Evolutionary conservation across 768 basidiomycete genomes (phyloP).

Genomic region (Artomyces pyxidatus): DNA sequence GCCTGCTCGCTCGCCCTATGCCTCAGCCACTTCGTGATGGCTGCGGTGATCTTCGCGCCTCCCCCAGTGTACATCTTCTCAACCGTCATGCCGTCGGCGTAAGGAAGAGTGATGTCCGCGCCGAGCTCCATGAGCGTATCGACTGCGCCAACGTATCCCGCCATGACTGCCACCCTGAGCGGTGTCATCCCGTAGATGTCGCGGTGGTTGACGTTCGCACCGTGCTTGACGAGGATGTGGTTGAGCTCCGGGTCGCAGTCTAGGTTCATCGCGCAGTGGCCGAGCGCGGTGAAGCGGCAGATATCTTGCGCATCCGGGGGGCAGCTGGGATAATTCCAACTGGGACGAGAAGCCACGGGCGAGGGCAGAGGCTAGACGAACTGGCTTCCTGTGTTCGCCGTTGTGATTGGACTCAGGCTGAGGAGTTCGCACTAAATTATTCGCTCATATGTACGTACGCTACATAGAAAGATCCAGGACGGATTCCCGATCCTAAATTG

Average conservation of each 20-base stretch:
- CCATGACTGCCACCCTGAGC: constrained; percentile 26
- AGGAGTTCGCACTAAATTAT: no score
- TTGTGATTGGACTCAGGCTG: no score
- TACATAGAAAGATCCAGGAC: no score
- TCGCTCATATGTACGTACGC: no score
- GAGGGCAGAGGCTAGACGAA: no score
- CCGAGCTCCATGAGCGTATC: constrained; percentile 42
- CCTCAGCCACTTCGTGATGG: constrained; percentile 37
- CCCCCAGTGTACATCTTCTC: constrained; percentile 20
- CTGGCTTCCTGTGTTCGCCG: no score
- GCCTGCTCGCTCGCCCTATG: constrained; percentile 36
- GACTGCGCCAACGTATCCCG: constrained; percentile 15
- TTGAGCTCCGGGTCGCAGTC: constrained; percentile 24
- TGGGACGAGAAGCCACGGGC: no score
- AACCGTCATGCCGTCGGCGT: constrained; percentile 32
- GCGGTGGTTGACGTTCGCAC: constrained; percentile 41
- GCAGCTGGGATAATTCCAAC: no score
- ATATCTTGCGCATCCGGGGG: constrained; percentile 38
- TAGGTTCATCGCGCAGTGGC: constrained; percentile 32
- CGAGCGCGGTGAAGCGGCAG: constrained; percentile 34
- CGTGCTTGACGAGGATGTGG: constrained; percentile 32
- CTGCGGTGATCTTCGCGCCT: constrained; percentile 38
- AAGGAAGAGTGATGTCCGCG: constrained; percentile 34
- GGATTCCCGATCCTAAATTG: no score
- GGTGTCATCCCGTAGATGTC: constrained; percentile 42